Evolutionary conservation across 1,284 basidiomycete species (phyloP), one percentile per base, ranked within the genome.

Genomic region (Sanghuangporus sanghuang): DNA sequence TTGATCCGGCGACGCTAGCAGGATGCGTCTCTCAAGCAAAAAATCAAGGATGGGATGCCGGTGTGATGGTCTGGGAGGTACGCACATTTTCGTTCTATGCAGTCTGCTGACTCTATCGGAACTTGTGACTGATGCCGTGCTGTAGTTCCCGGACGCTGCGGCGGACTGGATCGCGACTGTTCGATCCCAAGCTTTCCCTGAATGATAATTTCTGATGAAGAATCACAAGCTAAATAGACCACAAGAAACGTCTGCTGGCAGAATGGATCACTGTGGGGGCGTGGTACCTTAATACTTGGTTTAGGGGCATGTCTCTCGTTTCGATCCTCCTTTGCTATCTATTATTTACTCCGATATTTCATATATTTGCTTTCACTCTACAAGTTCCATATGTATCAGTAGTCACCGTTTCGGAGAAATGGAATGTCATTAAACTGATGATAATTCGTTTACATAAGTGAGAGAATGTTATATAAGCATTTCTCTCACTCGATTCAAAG

Each of bases 41-140:
- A 72, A 72, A 70, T 12, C 69, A 77, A 66, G 85, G 85, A 21
- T 89, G 86, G 86, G 83, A 76, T 67, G 87, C 71, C 12, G 86
- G 86, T 55, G 79, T 75, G 8, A 80, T 83, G 79, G 75, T 76
- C 38, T 82, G 80, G 80, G 71, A 81, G 74, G 79, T 79, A 58
- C 66, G 73, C 67, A 16, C 21, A 48, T 48, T 40, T 35, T 42
- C 70, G 6, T 46, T 12, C 56, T 59, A 70, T 64, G 6, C 39
- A 50, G 32, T 9, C 32, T 56, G 50, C 16, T 62, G 27, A 44
- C 9, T 48, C n/a, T 56, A 2, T 35, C n/a, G 27, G 18, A 53
- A 21, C 48, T 42, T 32, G 56, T 40, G 61, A 53, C 42, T 52
- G 18, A 38, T 32, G 60, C 71, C 69, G 73, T 74, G n/a, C 36